These are phyloP conservation scores for Oryza meridionalis DNA, from an alignment of 176 grass and related monocot genomes.

Conservation along the genomic window DNA sequence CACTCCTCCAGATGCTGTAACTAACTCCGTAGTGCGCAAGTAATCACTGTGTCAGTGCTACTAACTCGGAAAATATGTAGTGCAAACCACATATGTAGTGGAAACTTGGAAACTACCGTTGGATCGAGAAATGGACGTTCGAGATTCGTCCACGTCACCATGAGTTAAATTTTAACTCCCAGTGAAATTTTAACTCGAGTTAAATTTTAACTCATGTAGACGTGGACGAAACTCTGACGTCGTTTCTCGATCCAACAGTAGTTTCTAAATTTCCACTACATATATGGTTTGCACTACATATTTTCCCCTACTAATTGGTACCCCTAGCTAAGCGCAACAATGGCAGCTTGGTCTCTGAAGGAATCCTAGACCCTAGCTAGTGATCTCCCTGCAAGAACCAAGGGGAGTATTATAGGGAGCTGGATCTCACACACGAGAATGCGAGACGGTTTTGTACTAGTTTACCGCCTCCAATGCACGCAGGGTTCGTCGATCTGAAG, in stretches of 20 bases:
- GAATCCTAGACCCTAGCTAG: conserved; percentile 49
- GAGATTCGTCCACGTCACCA: too few relatives aligned
- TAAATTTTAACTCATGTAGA: too few relatives aligned
- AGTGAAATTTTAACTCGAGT: too few relatives aligned
- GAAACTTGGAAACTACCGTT: too few relatives aligned
- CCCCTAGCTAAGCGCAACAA: background rate
- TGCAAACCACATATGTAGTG: too few relatives aligned
- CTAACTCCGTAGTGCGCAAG: conserved; percentile 27
- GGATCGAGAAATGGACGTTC: too few relatives aligned
- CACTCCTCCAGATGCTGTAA: background rate
- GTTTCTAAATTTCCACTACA: too few relatives aligned
- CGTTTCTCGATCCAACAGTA: too few relatives aligned
- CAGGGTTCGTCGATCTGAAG: conserved; percentile 22
- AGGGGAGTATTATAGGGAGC: background rate
- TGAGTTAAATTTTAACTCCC: too few relatives aligned
- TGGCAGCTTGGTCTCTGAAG: background rate
- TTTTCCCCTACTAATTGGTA: background rate
- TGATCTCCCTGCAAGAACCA: conserved; percentile 29
- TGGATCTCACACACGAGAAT: conserved; percentile 4
- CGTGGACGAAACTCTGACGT: too few relatives aligned
- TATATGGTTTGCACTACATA: too few relatives aligned
- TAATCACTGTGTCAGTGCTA: background rate
- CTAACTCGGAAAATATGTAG: background rate
- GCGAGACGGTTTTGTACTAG: background rate
- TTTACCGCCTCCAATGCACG: background rate